phyloP scores from a whole-genome alignment of 1,139 yeast genomes.

The Lodderomyces oxycetoniae region DNA sequence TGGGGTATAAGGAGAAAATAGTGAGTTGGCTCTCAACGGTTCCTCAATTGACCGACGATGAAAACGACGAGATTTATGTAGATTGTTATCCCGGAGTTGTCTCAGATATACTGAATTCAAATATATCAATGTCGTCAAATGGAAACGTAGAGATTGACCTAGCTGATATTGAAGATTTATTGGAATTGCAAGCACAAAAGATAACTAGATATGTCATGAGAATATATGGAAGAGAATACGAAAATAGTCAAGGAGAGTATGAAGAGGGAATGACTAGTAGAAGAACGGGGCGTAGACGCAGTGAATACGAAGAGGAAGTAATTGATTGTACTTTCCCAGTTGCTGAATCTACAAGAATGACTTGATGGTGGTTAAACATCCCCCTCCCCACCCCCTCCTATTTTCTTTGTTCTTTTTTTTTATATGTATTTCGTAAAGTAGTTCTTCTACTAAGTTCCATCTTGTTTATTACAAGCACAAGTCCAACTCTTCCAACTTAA shows the following conservation, averaged over 20 bases:
- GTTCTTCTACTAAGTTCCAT: too few species aligned
- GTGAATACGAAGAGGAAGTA: slow-evolving; percentile 12
- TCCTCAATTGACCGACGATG: slow-evolving; percentile 32
- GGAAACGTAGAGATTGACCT: slow-evolving; percentile 19
- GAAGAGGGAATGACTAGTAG: slow-evolving; percentile 5
- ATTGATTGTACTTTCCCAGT: background rate
- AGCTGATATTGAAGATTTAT: slow-evolving; percentile 33
- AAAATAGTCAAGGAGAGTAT: background rate
- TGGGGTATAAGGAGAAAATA: slow-evolving; percentile 62
- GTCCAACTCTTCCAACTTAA: slow-evolving; percentile 36
- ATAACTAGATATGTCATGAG: slow-evolving; percentile 43
- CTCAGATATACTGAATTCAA: slow-evolving; percentile 17
- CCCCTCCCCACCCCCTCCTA: too few species aligned
- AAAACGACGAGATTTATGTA: slow-evolving; percentile 8
- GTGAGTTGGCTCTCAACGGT: slow-evolving; percentile 54
- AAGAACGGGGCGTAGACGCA: slow-evolving; percentile 8
- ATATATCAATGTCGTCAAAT: slow-evolving; percentile 10
- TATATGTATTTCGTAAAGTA: too few species aligned
- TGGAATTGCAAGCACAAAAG: slow-evolving; percentile 49
- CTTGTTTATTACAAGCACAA: slow-evolving; percentile 22
- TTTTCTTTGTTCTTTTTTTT: background rate
- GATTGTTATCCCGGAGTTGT: slow-evolving; percentile 47
- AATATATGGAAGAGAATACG: slow-evolving; percentile 37
- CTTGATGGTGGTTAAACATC: too few species aligned
- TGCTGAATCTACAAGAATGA: too few species aligned